phyloP scores from a whole-genome alignment of 371 early-diverging fungal species.

The Mucor piriformis region DNA sequence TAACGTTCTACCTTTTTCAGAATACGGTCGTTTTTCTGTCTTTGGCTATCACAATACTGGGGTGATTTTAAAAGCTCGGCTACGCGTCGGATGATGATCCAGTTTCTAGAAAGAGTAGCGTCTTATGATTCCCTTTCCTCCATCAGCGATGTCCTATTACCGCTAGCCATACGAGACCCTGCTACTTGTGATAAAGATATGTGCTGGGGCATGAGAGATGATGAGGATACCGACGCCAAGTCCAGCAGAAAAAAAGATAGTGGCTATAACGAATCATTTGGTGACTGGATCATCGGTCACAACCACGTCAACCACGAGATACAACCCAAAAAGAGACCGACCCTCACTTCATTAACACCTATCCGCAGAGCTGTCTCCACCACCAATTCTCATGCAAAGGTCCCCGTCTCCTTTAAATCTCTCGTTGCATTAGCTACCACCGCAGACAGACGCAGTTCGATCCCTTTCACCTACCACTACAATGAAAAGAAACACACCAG shows the following conservation, averaged over 20 bases:
- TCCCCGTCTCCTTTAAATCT: constrained; percentile 1
- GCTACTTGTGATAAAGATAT: constrained; percentile 36
- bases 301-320: neutral
- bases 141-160: constrained; percentile 31
- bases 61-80: constrained; percentile 53
- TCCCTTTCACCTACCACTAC: neutral
- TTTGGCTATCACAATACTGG: constrained; percentile 56
- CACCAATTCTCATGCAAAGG: neutral
- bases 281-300: too few species aligned
- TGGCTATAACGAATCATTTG: constrained; percentile 26
- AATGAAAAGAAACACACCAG: too few species aligned
- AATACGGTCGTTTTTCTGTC: constrained; percentile 43
- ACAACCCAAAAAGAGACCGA: neutral
- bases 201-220: constrained; percentile 30
- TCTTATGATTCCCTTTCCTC: constrained; percentile 23
- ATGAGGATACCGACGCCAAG: constrained; percentile 8
- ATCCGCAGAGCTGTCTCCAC: constrained; percentile 5
- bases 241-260: constrained; percentile 38
- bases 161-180: constrained; percentile 34
- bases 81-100: constrained; percentile 43
- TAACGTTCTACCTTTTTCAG: constrained; percentile 12
- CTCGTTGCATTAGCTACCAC: neutral
- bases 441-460: too few species aligned
- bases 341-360: too few species aligned
- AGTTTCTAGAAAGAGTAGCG: constrained; percentile 39